phyloP scores from a whole-genome alignment of 345 rosid genomes.

The Carallia brachiata region DNA sequence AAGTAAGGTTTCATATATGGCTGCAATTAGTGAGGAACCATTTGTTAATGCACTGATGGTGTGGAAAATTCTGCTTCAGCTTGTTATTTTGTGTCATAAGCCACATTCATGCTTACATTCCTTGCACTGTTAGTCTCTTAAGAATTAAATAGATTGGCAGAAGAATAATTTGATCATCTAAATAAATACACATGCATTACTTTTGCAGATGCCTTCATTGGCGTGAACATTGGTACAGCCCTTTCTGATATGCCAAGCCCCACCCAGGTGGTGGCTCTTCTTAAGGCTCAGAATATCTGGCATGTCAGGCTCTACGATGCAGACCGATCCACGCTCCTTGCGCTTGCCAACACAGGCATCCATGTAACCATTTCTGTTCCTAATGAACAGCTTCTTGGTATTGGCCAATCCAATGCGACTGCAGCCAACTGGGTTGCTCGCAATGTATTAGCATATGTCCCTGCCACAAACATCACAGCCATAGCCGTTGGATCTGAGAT shows the following conservation, averaged over 20 bases:
- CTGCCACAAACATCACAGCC: slow-evolving; percentile 89
- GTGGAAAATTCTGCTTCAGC: slow-evolving; percentile 1
- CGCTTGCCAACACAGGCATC: slow-evolving; percentile 88
- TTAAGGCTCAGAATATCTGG: slow-evolving; percentile 77
- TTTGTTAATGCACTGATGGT: background rate
- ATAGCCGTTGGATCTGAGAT: slow-evolving; percentile 97
- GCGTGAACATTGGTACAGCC: slow-evolving; percentile 90
- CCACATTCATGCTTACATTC: background rate
- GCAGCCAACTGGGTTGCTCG: slow-evolving; percentile 98
- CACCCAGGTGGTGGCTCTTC: slow-evolving; percentile 80
- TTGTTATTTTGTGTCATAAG: slow-evolving; percentile 1
- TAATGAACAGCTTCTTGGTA: slow-evolving; percentile 93
- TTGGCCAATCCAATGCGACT: slow-evolving; percentile 95
- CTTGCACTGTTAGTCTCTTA: background rate
- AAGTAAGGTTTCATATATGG: background rate
- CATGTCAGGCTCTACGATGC: slow-evolving; percentile 87
- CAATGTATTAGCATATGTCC: slow-evolving; percentile 77
- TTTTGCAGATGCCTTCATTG: slow-evolving; percentile 48
- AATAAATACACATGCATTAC: background rate
- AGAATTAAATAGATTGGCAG: background rate
- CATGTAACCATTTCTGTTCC: slow-evolving; percentile 85
- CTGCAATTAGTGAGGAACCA: background rate
- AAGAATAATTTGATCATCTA: background rate
- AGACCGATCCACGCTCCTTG: slow-evolving; percentile 76
- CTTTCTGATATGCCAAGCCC: slow-evolving; percentile 92